These are phyloP conservation scores for Auriculariales sp. DNA, from an alignment of 768 basidiomycete species.

Conservation along the genomic window DNA sequence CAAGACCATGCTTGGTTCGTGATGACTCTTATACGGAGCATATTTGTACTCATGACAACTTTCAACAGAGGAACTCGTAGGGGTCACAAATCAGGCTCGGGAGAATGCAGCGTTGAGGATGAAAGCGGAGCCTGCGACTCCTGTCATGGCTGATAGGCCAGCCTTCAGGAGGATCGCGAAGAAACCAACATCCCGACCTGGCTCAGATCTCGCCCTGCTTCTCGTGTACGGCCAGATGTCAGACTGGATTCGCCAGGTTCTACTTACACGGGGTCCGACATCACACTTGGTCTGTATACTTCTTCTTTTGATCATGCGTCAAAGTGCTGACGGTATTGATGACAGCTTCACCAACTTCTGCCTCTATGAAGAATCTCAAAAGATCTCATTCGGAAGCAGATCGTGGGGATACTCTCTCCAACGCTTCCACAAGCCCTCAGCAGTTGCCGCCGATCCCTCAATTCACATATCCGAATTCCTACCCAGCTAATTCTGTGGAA, in stretches of 20 bases:
- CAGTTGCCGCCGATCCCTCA: not conserved
- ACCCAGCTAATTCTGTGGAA: too few relatives aligned
- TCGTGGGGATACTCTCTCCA: not conserved
- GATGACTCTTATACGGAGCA: not conserved
- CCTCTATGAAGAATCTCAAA: not conserved
- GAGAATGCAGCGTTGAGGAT: not conserved
- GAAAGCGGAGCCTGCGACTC: not conserved
- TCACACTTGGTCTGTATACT: not conserved
- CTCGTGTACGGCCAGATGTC: not conserved
- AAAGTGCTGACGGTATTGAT: too few relatives aligned
- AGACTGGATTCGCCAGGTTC: not conserved
- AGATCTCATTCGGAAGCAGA: not conserved
- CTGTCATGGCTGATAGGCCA: not conserved
- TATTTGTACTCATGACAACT: constrained; percentile 22
- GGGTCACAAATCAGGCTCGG: constrained; percentile 3
- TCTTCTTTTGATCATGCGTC: not conserved
- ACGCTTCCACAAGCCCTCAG: not conserved
- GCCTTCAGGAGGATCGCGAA: not conserved
- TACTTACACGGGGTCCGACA: not conserved
- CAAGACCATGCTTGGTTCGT: constrained; percentile 20
- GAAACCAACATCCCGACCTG: constrained; percentile 16
- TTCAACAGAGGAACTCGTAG: constrained; percentile 7
- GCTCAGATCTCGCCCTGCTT: too few relatives aligned
- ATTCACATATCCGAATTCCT: not conserved
- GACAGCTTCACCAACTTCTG: not conserved